Conservation (phyloP, 2,329 filamentous ascomycete genomes). For the Epichloe hybrida region DNA sequence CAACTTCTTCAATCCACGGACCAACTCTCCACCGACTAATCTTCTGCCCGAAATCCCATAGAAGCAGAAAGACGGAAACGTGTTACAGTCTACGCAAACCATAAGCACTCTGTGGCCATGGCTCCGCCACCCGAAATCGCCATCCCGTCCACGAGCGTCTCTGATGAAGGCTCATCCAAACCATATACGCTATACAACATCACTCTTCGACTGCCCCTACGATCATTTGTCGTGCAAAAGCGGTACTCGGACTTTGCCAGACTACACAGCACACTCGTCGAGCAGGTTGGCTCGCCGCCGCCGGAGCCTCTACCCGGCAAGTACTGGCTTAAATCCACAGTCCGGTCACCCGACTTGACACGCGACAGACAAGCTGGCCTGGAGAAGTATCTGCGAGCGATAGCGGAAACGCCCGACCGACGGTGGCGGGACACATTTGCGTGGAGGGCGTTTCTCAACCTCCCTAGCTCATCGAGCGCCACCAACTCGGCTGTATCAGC, state of each 20-base stretch:
- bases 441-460: conserved; percentile 62
- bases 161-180: conserved; percentile 39
- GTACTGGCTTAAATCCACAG: conserved; percentile 63
- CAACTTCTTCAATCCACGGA: background rate
- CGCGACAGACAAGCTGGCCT: conserved; percentile 55
- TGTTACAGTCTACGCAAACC: background rate
- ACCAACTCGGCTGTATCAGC: conserved; percentile 35
- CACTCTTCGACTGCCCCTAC: conserved; percentile 60
- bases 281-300: conserved; percentile 47
- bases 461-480: conserved; percentile 39
- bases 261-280: conserved; percentile 49
- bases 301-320: conserved; percentile 58
- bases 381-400: conserved; percentile 57
- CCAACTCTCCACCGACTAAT: background rate
- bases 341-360: conserved; percentile 54
- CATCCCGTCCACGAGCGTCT: conserved; percentile 51
- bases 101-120: conserved; percentile 27
- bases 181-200: conserved; percentile 69
- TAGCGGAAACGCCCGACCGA: conserved; percentile 59
- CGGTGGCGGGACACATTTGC: conserved; percentile 61
- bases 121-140: conserved; percentile 53
- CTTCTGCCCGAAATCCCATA: background rate
- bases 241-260: conserved; percentile 68
- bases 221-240: conserved; percentile 63
- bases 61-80: background rate